A percentile compares a stretch with the other conserved stretches of the same genome.
Evolutionary conservation across 495 filamentous ascomycete genomes (phyloP).

Genomic region (Aspergillus diversus): DNA sequence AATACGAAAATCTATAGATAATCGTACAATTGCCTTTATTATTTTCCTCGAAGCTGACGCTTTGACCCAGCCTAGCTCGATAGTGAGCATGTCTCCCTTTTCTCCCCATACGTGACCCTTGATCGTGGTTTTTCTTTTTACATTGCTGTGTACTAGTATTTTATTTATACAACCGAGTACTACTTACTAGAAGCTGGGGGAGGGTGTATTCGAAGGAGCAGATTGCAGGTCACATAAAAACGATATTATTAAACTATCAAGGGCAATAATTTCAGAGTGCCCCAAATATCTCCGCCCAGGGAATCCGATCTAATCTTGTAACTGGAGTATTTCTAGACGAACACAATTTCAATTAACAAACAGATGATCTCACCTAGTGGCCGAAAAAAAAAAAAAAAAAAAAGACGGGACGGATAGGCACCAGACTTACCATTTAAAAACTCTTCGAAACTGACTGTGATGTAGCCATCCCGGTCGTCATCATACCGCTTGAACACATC

Average conservation of each 20-base stretch:
- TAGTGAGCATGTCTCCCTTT: too few species aligned
- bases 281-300: background rate
- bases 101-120: too few species aligned
- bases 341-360: background rate
- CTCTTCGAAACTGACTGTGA: slow-evolving; percentile 81
- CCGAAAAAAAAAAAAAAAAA: background rate
- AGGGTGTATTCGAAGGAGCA: background rate
- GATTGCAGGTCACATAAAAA: background rate
- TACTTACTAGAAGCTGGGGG: background rate
- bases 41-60: too few species aligned
- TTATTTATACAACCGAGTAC: too few species aligned
- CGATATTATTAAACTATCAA: background rate
- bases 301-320: slow-evolving; percentile 40
- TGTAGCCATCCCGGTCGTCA: slow-evolving; percentile 91
- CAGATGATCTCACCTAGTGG: background rate
- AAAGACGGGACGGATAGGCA: too few species aligned
- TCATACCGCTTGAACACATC: slow-evolving; percentile 99
- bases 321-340: slow-evolving; percentile 43
- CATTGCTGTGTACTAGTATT: too few species aligned
- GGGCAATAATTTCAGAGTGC: background rate
- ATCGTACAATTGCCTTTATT: too few species aligned
- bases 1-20: too few species aligned
- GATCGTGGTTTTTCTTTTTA: too few species aligned
- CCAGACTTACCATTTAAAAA: slow-evolving; percentile 65
- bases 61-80: too few species aligned